Base-by-base conservation (phyloP, 1,284 basidiomycete species). In the Ganoderma meredithae region DNA sequence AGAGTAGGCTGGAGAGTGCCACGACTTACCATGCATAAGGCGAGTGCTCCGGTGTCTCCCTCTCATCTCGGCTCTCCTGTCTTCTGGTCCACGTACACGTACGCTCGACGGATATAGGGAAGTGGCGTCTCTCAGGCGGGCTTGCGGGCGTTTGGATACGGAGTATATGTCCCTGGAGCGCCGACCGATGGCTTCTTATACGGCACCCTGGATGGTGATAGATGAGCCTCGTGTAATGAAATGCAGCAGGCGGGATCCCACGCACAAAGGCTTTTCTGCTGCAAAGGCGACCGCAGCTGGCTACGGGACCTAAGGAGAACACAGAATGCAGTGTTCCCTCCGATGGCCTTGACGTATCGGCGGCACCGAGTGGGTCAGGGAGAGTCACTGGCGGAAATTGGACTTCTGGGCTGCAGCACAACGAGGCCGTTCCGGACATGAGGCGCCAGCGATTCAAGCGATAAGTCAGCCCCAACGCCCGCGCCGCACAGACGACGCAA, bases 151-250 rank as follows among this genome's bases (percentile, higher is more conserved):
- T 33, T 43, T 15, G 41, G 25, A 33, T n/a, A 22, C 43, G 33
- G n/a, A 33, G 39, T 39, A 36, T 39, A 39, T 19, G 47, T 25
- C 22, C 10, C 25, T 49, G 22, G 47, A 49, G 47, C 47, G 59
- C 44, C 22, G 40, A 36, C 40, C 31, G 22, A 40, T 7, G 65
- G 53, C 39, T 39, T 56, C 41, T 47, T 67, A 63, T 62, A 55
- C 13, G 63, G 59, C 31, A 39, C 52, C 62, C 64, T 59, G 60
- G 65, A 62, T 12, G 40, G n/a, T 63, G 64, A 67, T 69, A 62
- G 41, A 69, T 71, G 43, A 67, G 68, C 68, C 68, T 69, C 70
- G 68, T 67, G 70, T 39, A 47, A 44, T 19, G 44, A n/a, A 44
- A 59, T 67, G 67, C 63, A 65, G 63, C 62, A 66, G 64, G 63